These are phyloP conservation scores for Lepraria neglecta DNA, from an alignment of 495 filamentous ascomycete genomes.

Conservation along the genomic window DNA sequence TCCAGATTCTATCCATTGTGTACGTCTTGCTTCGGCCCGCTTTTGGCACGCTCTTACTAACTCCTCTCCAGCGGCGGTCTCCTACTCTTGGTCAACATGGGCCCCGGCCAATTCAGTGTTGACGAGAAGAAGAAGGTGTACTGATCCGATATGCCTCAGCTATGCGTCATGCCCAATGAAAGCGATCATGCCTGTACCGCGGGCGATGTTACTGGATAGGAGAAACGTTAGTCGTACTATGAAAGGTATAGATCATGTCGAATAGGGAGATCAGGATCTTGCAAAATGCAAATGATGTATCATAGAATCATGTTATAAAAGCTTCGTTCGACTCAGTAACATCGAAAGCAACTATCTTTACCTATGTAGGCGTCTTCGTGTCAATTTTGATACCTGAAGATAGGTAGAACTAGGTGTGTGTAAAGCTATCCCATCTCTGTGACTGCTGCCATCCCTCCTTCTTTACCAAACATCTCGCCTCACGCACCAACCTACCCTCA, in stretches of 20 bases:
- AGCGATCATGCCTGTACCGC: background rate
- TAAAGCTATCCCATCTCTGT: background rate
- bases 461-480: no score
- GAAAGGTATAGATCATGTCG: conserved; percentile 3
- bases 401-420: no score
- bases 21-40: conserved; percentile 39
- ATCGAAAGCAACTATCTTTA: no score
- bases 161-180: background rate
- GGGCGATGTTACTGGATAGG: conserved; percentile 15
- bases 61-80: conserved; percentile 62
- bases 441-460: background rate
- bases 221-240: background rate
- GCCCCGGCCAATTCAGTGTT: conserved; percentile 92
- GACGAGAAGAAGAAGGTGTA: conserved; percentile 99
- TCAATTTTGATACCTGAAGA: background rate
- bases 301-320: conserved; percentile 14
- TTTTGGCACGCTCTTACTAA: conserved; percentile 10
- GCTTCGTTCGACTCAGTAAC: background rate
- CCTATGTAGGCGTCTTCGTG: no score
- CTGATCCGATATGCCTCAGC: conserved; percentile 34
- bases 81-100: conserved; percentile 94
- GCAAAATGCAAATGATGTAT: conserved; percentile 13
- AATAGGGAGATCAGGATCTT: conserved; percentile 13
- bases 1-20: conserved; percentile 99
- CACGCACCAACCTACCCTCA: no score